Conservation (phyloP, 176 grass and related monocot genomes). For the Rhipidocladum racemiflorum region DNA sequence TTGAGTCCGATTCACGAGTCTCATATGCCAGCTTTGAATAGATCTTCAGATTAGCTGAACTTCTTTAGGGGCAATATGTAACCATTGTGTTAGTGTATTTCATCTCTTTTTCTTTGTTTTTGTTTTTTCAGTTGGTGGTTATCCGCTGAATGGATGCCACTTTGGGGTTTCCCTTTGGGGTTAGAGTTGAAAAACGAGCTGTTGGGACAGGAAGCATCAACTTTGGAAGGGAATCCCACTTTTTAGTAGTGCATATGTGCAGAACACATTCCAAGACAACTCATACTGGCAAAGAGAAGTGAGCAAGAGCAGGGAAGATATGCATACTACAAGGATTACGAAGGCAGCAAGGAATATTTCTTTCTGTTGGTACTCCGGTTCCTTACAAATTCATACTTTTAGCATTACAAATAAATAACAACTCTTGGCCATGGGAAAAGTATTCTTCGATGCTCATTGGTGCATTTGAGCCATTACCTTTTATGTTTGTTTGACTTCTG, state of each 20-base stretch:
- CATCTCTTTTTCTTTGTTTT: slow-evolving; percentile 15
- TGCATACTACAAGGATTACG: slow-evolving; percentile 32
- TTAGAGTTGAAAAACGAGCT: slow-evolving; percentile 41
- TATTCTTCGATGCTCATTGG: slow-evolving; percentile 19
- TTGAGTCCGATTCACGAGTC: slow-evolving; percentile 13
- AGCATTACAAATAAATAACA: slow-evolving; percentile 26
- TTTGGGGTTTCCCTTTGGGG: too few relatives aligned
- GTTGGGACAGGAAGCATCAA: slow-evolving; percentile 43
- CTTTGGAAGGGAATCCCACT: slow-evolving; percentile 46
- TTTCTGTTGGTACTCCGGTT: slow-evolving; percentile 18
- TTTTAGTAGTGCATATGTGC: slow-evolving; percentile 39
- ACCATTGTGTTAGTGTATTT: slow-evolving; percentile 25
- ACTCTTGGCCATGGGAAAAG: slow-evolving; percentile 11
- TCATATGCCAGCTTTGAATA: background rate
- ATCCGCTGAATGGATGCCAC: slow-evolving; percentile 31
- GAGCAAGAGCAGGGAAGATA: slow-evolving; percentile 13
- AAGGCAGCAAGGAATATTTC: slow-evolving; percentile 32
- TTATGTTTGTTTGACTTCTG: slow-evolving; percentile 38
- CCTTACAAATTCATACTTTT: slow-evolving; percentile 19
- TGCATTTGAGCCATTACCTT: background rate
- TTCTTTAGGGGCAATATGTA: background rate
- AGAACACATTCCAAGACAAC: slow-evolving; percentile 22
- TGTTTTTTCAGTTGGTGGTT: slow-evolving; percentile 16
- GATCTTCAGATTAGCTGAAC: background rate
- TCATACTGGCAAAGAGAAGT: slow-evolving; percentile 30